Conservation (phyloP, 208 protist genomes). For the Crithidia sp. region DNA sequence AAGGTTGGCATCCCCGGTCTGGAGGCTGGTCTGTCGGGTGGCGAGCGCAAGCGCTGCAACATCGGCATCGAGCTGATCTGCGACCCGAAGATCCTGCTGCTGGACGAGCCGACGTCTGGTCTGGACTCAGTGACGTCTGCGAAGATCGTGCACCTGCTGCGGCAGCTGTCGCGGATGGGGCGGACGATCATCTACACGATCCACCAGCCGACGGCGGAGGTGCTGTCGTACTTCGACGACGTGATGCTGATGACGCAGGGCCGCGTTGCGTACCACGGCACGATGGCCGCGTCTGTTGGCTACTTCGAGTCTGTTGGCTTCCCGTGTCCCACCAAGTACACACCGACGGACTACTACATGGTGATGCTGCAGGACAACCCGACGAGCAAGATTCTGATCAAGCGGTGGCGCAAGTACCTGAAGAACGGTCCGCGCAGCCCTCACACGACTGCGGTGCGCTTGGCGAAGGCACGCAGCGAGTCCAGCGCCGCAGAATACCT, state of each 20-base stretch:
- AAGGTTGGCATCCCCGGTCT: conserved; percentile 78
- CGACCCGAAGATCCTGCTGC: conserved; percentile 83
- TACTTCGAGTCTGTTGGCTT: conserved; percentile 91
- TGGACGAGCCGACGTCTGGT: conserved; percentile 92
- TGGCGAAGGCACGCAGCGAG: conserved; percentile 38
- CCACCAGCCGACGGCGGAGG: conserved; percentile 93
- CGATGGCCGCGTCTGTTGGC: conserved; percentile 55
- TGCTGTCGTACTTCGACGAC: conserved; percentile 92
- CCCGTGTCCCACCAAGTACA: conserved; percentile 67
- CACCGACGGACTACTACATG: conserved; percentile 92
- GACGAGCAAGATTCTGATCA: conserved; percentile 56
- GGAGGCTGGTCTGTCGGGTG: conserved; percentile 80
- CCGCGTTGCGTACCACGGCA: conserved; percentile 83
- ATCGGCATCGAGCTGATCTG: conserved; percentile 91
- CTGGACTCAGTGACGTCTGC: conserved; percentile 89
- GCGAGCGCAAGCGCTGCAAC: conserved; percentile 89
- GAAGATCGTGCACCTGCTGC: conserved; percentile 82
- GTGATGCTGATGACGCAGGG: conserved; percentile 90
- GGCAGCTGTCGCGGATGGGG: conserved; percentile 68
- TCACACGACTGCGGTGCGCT: conserved; percentile 58
- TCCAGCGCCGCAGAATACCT: conserved; percentile 53
- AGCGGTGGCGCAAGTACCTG: conserved; percentile 70
- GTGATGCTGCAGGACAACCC: conserved; percentile 71
- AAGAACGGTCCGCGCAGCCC: conserved; percentile 53
- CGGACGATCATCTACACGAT: conserved; percentile 94